Conservation (phyloP, 1,284 basidiomycete species). For the Leucoagaricus sp. region DNA sequence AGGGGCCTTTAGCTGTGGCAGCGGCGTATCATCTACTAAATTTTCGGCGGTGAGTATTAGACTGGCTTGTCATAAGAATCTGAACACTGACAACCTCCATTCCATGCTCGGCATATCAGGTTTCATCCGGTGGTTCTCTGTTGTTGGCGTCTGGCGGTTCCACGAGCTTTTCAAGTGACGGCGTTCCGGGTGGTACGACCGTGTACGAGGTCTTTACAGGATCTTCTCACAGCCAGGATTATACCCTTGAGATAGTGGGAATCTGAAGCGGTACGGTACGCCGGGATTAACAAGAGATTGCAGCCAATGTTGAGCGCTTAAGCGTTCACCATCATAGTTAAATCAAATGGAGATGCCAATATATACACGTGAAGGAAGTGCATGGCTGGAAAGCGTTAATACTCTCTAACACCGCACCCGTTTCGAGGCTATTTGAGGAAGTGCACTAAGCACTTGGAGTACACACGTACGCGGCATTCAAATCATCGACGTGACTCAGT, state of each 20-base stretch:
- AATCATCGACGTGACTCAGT: not conserved
- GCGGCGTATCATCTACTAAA: constrained; percentile 42
- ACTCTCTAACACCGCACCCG: constrained; percentile 11
- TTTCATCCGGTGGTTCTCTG: constrained; percentile 46
- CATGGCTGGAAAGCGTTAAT: not conserved
- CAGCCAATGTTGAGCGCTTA: no score
- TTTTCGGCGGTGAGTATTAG: constrained; percentile 51
- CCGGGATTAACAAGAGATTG: no score
- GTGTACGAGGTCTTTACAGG: constrained; percentile 56
- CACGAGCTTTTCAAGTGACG: constrained; percentile 51
- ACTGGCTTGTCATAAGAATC: not conserved
- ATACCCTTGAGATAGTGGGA: constrained; percentile 44
- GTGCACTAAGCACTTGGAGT: not conserved
- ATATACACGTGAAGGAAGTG: not conserved
- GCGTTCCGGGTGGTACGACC: constrained; percentile 51
- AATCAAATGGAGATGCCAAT: no score
- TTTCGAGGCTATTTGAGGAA: not conserved
- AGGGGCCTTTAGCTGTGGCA: constrained; percentile 46
- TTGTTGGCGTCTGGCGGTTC: constrained; percentile 54
- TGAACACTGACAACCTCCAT: not conserved
- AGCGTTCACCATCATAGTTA: no score
- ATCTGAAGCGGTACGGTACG: constrained; percentile 4
- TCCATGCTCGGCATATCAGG: constrained; percentile 38
- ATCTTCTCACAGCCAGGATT: constrained; percentile 41
- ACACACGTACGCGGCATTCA: not conserved